Evolutionary conservation across 1,284 basidiomycete genomes (phyloP), one percentile per base, ranked within the genome.

Genomic region (Leucocoprinus gongylophorus): DNA sequence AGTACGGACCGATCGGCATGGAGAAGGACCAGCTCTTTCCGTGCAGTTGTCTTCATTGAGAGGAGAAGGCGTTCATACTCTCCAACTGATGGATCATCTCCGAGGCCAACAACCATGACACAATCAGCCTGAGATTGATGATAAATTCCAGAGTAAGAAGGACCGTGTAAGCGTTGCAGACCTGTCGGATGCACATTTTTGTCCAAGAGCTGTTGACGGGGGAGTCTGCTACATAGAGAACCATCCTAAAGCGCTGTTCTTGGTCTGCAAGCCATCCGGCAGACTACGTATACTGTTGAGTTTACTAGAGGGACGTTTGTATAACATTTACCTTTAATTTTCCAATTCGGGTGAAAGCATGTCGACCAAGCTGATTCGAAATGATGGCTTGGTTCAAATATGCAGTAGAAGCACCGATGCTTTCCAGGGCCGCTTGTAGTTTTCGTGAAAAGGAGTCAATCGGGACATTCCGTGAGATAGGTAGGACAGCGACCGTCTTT

Each of bases 11-110:
- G 83, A 62, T 97, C 92, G 2, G 94, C 85, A 64, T 99, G 95
- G 9, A 99, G 75, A 8, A 99, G 74, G 3, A 99, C 86, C 28
- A 99, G 80, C 67, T 99, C 95, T 67, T 99, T 99, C 55, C 97
- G 75, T 15, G 97, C 95, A 0, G 95, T 99, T 1, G 94, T 98
- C 73, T 99, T 99, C 80, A 92, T 86, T 5, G 93, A 91, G 39
- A 94, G 79, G 43, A 99, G 71, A 10, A 99, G 71, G 48, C 95
- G 82, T 67, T 99, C 95, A 62, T 92, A 95, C 71, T 97, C 94
- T 21, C 94, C 94, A 17, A 92, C 74, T 39, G 76, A 77, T 0
- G 91, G 89, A 66, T 97, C 94, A 58, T 95, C 92, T 2, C 91
- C 93, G 78, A 95, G 91, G 10, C 94, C 94, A 32, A 99, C 88